Evolutionary conservation across 768 basidiomycete genomes (phyloP), one percentile per base, ranked within the genome.

Genomic region (Jaapia argillacea): DNA sequence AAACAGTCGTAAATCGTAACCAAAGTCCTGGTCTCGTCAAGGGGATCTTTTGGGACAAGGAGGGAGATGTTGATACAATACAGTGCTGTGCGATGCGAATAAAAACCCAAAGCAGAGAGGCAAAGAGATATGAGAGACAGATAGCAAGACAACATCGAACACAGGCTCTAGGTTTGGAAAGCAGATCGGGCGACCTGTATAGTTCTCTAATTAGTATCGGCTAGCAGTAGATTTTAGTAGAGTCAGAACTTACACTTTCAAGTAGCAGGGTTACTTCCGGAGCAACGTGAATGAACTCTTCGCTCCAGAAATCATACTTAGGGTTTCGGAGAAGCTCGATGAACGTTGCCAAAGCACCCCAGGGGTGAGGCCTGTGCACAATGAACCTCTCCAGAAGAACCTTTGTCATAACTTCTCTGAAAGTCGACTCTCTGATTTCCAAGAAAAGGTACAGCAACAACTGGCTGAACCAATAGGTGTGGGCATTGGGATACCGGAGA

Each of bases 381-480:
- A 98, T 78, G 66, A 96, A 87, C 26, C 92, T 79, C 58, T 98
- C 94, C 53, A 98, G 70, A 26, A 99, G 75, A 27, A 96, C 88
- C 49, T 84, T 85, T 42, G 91, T 85, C 67, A 85, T 74, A 50
- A 89, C 75, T 58, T 92, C 87, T 54, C 77, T 72, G 69, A 86
- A 82, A 36, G 73, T 75, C 45, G 85, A 85, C 47, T 79, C 77
- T 55, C 79, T 77, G 48, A 85, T 74, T 56, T 91, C 85, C 40
- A 70, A 55, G 68, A 97, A 98, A 36, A 94, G 75, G 59, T 91
- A 78, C 42, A 98, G 75, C 43, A 97, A 68, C 50, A 97, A 73
- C 36, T 82, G 85, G 59, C 85, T 88, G 73, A 94, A 98, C 91
- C 93, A 99, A 62, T 90, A 85, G 40, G 94, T 99, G 71, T 99